A percentile compares a stretch with the other conserved stretches of the same genome.
Conservation (phyloP, 1,284 basidiomycete genomes). For the Athelia psychrophila region DNA sequence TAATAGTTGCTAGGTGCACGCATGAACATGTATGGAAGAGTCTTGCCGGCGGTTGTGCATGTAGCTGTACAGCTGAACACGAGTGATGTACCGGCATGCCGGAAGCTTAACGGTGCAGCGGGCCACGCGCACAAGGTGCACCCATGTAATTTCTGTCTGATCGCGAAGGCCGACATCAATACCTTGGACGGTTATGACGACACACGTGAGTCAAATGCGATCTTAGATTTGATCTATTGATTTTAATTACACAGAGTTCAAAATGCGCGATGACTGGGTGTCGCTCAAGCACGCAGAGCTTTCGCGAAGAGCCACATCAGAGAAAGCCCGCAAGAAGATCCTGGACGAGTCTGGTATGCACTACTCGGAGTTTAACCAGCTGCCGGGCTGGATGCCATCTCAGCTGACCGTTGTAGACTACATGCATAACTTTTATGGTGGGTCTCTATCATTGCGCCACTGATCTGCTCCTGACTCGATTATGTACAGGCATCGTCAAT, state of each 20-base stretch:
- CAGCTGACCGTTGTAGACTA: conserved; percentile 11
- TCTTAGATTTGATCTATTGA: too few species aligned
- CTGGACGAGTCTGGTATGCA: conserved; percentile 10
- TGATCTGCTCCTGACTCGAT: neutral
- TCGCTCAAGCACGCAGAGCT: neutral
- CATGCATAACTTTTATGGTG: conserved; percentile 15
- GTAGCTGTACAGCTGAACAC: neutral
- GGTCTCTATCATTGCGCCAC: neutral
- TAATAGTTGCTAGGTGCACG: too few species aligned
- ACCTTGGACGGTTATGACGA: conserved; percentile 7
- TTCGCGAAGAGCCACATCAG: neutral
- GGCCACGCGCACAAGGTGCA: conserved; percentile 20
- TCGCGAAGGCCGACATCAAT: conserved; percentile 16
- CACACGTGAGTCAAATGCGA: neutral
- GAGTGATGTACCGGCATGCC: conserved; percentile 25
- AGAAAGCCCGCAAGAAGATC: conserved; percentile 4
- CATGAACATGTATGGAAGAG: too few species aligned
- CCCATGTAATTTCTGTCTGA: conserved; percentile 22
- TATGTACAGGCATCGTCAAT: conserved; percentile 11
- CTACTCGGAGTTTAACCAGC: conserved; percentile 6
- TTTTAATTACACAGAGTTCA: too few species aligned
- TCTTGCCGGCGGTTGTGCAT: neutral
- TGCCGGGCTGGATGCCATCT: conserved; percentile 13
- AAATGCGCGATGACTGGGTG: neutral
- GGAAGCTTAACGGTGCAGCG: conserved; percentile 20